Conservation (phyloP, 179 eudicot genomes). For the Beta macrorhiza region DNA sequence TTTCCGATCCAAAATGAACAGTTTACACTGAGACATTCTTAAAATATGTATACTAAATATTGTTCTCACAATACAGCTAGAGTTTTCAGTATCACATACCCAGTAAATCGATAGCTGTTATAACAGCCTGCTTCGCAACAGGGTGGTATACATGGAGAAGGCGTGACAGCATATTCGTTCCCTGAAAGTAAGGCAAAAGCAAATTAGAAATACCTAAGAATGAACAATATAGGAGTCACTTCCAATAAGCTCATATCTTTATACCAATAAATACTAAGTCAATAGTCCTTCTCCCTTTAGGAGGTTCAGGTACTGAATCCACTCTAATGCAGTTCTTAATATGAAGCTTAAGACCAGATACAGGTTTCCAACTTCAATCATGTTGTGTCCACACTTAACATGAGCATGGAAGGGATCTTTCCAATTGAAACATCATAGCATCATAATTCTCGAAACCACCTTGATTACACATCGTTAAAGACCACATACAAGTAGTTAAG, state of each 20-base stretch:
- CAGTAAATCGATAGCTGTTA: conserved; percentile 88
- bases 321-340: no score
- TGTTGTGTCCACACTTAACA: no score
- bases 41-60: not conserved
- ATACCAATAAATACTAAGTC: not conserved
- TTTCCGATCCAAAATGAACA: not conserved
- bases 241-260: not conserved
- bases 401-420: no score
- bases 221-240: not conserved
- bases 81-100: conserved; percentile 48
- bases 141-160: conserved; percentile 97
- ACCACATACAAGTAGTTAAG: no score
- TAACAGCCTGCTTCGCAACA: conserved; percentile 95
- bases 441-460: no score
- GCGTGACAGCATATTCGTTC: conserved; percentile 91
- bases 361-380: no score
- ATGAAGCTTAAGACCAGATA: no score
- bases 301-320: not conserved
- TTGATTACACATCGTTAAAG: no score
- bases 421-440: no score
- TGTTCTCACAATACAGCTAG: not conserved
- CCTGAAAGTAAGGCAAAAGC: conserved; percentile 48
- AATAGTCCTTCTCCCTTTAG: not conserved
- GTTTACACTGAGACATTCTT: not conserved
- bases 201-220: not conserved